Evolutionary conservation across 1,139 yeast genomes (phyloP).

Genomic region (Pichia terricola): DNA sequence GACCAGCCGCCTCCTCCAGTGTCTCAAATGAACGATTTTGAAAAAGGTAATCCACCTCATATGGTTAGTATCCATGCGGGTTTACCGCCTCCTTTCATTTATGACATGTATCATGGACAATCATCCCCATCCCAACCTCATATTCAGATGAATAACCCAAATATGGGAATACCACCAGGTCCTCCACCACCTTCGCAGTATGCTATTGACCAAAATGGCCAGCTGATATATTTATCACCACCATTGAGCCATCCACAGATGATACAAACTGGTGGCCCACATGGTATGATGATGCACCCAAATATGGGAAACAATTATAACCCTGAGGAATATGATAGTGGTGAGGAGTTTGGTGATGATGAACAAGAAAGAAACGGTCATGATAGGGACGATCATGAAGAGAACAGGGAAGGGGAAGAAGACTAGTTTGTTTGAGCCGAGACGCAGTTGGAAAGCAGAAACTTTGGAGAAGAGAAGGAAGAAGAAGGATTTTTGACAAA

Average conservation of each 20-base stretch:
- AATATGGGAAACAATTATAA: conserved; percentile 1
- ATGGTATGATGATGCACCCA: conserved; percentile 6
- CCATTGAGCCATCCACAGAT: no score
- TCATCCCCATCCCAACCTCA: not conserved
- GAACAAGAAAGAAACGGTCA: no score
- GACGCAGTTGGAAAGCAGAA: no score
- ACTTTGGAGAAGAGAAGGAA: no score
- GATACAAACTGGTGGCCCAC: no score
- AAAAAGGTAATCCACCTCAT: conserved; percentile 13
- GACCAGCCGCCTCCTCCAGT: conserved; percentile 9
- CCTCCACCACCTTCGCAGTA: conserved; percentile 11
- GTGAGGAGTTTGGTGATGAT: no score
- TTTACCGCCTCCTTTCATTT: conserved; percentile 23
- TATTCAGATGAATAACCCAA: not conserved
- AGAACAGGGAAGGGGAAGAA: no score
- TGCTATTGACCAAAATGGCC: conserved; percentile 20
- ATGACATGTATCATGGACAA: conserved; percentile 24
- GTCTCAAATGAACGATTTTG: conserved; percentile 1
- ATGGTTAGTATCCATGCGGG: conserved; percentile 21
- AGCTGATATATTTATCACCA: conserved; percentile 18
- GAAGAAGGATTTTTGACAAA: no score
- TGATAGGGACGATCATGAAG: no score
- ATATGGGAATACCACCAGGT: conserved; percentile 3
- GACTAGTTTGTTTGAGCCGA: no score
- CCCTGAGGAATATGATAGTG: not conserved